Evolutionary conservation across 768 basidiomycete genomes (phyloP).

Genomic region (Sarcodon sp.): DNA sequence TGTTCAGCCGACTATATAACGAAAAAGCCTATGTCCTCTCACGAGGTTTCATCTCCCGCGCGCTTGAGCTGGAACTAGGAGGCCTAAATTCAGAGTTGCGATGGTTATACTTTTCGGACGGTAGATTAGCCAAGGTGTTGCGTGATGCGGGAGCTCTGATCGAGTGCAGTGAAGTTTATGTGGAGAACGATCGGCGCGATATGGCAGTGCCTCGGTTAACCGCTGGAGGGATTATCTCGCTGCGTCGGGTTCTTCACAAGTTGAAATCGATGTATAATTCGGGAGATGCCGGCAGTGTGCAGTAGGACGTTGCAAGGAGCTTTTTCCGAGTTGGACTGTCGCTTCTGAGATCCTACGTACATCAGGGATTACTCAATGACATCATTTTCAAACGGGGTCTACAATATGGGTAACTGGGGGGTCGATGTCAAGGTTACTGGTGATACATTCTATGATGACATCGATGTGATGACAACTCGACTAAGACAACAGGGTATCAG

Average conservation of each 20-base stretch:
- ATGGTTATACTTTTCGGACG: slow-evolving; percentile 56
- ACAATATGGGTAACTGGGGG: no score
- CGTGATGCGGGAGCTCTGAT: slow-evolving; percentile 39
- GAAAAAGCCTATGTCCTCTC: slow-evolving; percentile 91
- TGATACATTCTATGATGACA: no score
- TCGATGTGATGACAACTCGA: no score
- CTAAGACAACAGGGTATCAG: slow-evolving; percentile 9
- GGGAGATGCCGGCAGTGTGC: no score
- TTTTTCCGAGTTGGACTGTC: no score
- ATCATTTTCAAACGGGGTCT: no score
- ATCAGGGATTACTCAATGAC: no score
- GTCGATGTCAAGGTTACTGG: no score
- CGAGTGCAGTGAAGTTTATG: slow-evolving; percentile 18
- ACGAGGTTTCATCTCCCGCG: slow-evolving; percentile 80
- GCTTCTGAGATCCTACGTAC: no score
- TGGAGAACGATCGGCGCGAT: slow-evolving; percentile 19
- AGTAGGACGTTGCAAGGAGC: no score
- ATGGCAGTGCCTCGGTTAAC: slow-evolving; percentile 65
- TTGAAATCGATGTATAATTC: slow-evolving; percentile 14
- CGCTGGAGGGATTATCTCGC: slow-evolving; percentile 64
- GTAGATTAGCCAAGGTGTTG: slow-evolving; percentile 59
- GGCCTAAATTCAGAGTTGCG: slow-evolving; percentile 61
- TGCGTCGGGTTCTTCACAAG: slow-evolving; percentile 63
- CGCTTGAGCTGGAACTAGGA: slow-evolving; percentile 67
- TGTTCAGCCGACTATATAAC: slow-evolving; percentile 69